These are phyloP conservation scores for Chaetomiaceae sp. DNA, from an alignment of 2,329 filamentous ascomycete species.

Conservation along the genomic window DNA sequence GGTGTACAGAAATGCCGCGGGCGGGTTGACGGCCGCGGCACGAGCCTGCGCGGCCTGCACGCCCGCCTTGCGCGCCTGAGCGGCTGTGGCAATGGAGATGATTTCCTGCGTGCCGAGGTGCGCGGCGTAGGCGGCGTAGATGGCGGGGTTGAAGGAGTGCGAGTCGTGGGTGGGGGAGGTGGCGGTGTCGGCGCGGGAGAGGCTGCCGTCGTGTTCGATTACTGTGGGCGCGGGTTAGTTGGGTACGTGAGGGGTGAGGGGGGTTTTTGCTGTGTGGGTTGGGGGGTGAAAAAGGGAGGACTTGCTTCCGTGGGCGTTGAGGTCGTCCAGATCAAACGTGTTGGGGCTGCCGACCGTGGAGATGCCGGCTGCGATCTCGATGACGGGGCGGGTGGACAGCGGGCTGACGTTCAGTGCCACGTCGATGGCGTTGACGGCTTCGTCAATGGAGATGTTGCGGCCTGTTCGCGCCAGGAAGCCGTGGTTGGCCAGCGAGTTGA, in stretches of 20 bases:
- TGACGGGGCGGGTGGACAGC: background rate
- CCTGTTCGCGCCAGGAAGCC: conserved; percentile 43
- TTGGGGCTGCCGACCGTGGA: conserved; percentile 32
- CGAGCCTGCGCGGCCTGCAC: conserved; percentile 1
- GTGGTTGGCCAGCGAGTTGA: conserved; percentile 47
- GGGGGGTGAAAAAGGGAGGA: background rate
- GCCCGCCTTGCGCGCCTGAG: background rate
- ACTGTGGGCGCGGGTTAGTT: conserved; percentile 31
- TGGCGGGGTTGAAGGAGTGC: conserved; percentile 3
- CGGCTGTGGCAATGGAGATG: background rate
- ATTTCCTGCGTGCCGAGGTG: background rate
- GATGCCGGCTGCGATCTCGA: background rate
- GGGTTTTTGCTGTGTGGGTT: conserved; percentile 1
- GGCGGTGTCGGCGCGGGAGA: conserved; percentile 1
- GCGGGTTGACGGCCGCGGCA: conserved; percentile 12
- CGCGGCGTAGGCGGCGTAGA: background rate
- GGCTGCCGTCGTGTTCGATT: conserved; percentile 45
- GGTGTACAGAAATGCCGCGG: conserved; percentile 5
- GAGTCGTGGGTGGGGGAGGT: background rate
- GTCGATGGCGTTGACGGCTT: conserved; percentile 37
- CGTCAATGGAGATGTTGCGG: conserved; percentile 36
- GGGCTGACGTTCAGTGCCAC: conserved; percentile 23
- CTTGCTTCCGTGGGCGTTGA: background rate
- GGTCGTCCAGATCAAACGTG: conserved; percentile 29
- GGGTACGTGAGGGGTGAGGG: background rate